phyloP scores from a whole-genome alignment of 148 eudicot species.

The Rhododendron henanense region DNA sequence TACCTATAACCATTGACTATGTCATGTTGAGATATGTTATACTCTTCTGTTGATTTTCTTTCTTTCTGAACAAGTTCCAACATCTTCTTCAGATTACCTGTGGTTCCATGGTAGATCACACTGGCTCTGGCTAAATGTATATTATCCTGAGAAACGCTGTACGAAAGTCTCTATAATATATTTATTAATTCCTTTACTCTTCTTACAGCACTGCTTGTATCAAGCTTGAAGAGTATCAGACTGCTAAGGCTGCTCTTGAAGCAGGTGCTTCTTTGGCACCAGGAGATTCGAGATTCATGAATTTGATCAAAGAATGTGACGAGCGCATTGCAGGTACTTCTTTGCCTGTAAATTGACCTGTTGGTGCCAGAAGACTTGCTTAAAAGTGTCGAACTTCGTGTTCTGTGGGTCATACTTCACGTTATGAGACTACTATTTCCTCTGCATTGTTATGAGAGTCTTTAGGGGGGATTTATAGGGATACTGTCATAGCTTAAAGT shows the following conservation, averaged over 20 bases:
- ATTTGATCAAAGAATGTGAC: constrained; percentile 78
- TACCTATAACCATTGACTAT: neutral
- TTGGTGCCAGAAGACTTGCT: neutral
- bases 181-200: neutral
- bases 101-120: neutral
- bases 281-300: constrained; percentile 66
- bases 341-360: neutral
- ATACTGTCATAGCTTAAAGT: neutral
- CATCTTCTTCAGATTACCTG: neutral
- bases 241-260: constrained; percentile 82
- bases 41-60: neutral
- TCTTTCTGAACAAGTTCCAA: neutral
- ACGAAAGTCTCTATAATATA: neutral
- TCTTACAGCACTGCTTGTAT: constrained; percentile 64
- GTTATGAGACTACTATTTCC: neutral
- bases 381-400: neutral
- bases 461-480: neutral
- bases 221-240: constrained; percentile 91
- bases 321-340: constrained; percentile 75
- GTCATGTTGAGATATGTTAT: neutral
- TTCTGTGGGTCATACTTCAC: neutral
- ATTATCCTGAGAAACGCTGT: neutral
- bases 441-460: neutral
- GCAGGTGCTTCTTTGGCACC: constrained; percentile 73
- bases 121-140: neutral